Evolutionary conservation across 441 rosid species (phyloP).

Genomic region (Gossypium trilobum): DNA sequence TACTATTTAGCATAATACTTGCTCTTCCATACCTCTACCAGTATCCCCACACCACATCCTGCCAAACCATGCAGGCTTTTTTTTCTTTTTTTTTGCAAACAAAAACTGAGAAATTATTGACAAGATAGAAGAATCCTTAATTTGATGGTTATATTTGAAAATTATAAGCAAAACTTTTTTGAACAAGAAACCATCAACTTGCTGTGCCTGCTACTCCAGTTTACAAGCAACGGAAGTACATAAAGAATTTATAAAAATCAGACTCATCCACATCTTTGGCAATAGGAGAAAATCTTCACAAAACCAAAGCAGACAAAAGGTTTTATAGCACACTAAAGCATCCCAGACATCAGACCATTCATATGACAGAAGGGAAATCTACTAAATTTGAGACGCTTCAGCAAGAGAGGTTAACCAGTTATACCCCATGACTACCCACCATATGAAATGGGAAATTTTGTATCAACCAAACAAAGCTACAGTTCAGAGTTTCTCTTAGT

Average conservation of each 20-base stretch:
- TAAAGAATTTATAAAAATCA: not conserved
- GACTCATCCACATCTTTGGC: not conserved
- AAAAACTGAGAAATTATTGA: not conserved
- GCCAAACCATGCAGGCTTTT: not conserved
- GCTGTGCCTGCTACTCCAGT: not conserved
- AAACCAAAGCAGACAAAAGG: not conserved
- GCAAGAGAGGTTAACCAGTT: not conserved
- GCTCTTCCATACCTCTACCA: not conserved
- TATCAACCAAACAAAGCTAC: not conserved
- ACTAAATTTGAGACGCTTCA: not conserved
- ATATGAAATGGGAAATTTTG: not conserved
- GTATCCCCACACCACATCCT: not conserved
- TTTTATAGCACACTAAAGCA: not conserved
- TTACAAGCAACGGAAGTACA: not conserved
- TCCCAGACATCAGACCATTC: not conserved
- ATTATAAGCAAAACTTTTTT: not conserved
- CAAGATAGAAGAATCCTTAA: not conserved
- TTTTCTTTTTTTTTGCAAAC: not conserved
- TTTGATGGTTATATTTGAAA: not conserved
- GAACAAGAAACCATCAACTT: not conserved
- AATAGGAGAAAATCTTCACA: not conserved
- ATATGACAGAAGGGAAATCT: not conserved
- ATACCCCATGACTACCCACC: not conserved
- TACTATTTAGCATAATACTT: not conserved
- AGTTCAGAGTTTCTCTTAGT: not conserved